Base-by-base conservation (phyloP, 2,329 filamentous ascomycete species). In the Neocucurbitaria cava region DNA sequence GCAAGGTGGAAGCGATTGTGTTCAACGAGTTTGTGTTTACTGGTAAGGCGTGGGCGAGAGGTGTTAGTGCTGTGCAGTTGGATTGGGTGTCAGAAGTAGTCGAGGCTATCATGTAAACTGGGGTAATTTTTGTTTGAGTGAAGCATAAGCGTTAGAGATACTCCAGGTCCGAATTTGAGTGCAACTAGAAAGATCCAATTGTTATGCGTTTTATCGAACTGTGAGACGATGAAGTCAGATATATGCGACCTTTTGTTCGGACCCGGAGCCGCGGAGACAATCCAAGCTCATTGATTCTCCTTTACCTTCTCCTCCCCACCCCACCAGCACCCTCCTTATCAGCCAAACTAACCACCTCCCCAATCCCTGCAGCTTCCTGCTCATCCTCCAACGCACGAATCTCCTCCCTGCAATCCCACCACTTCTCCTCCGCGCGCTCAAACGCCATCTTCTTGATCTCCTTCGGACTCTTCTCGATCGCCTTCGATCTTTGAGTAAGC, bases 341-440 rank as follows among this genome's bases (percentile, higher is more conserved):
- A 45, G 89, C 87, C 70, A 98, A 80, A 70, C 89, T 95, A 49
- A 98, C 91, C 39, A 98, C 91, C 79, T 98, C 95, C 15, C 92
- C 91, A 75, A 98, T 97, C 9, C 95, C 93, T 30, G 92, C 91
- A 44, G 90, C 93, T 77, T 97, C 94, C 79, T 98, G 92, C 79
- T 97, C 94, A 77, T 97, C 94, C 77, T 99, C 95, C 70, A 98
- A 77, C 6, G 87, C 89, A 49, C 88, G 89, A 62, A 99, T 90
- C 78, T 98, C 94, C 79, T 99, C 95, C 66, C 95, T 85, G 72
- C 89, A 92, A 81, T 97, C 95, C 95, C 95, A 99, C 95, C 95
- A 99, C 76, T 96, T 96, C 78, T 93, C 90, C 77, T 99, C 95
- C 36, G 93, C 93, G 61, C 92, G 83, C 71, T 92, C 89, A 74